Evolutionary conservation across 129 eudicot genomes (phyloP).

Genomic region (Escallonia herrerae): DNA sequence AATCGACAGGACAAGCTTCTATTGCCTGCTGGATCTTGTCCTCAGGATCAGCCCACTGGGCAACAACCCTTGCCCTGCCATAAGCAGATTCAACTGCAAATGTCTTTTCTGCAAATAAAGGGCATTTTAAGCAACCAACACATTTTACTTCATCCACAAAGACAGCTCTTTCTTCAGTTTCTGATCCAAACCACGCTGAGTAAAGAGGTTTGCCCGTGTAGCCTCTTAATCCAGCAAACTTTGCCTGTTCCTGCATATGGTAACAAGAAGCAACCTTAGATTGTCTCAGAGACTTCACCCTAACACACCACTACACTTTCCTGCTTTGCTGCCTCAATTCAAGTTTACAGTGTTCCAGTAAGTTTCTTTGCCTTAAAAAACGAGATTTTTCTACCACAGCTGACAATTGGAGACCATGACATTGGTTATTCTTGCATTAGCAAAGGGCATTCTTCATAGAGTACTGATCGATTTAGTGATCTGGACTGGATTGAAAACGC

Average conservation of each 20-base stretch:
- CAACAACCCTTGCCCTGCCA: conserved; percentile 92
- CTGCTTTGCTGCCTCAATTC: background rate
- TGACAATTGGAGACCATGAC: too few species aligned
- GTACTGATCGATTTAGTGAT: too few species aligned
- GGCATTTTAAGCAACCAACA: conserved; percentile 93
- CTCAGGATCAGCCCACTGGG: conserved; percentile 96
- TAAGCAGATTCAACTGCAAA: conserved; percentile 80
- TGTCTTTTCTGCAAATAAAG: conserved; percentile 68
- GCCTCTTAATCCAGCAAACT: conserved; percentile 63
- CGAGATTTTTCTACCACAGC: background rate
- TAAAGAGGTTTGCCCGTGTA: conserved; percentile 84
- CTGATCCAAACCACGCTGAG: conserved; percentile 75
- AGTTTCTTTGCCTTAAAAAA: background rate
- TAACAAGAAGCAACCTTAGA: too few species aligned
- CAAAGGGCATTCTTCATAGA: background rate
- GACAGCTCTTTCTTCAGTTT: conserved; percentile 70
- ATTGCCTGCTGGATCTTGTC: conserved; percentile 64
- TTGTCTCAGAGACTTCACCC: too few species aligned
- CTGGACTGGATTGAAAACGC: too few species aligned
- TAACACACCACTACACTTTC: background rate
- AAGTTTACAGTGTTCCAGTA: background rate
- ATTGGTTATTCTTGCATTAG: background rate
- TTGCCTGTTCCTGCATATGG: conserved; percentile 58
- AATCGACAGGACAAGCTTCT: conserved; percentile 81
- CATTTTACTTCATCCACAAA: conserved; percentile 89